phyloP scores from a whole-genome alignment of 2,329 filamentous ascomycete species.

The Pestalotiopsis sp. region DNA sequence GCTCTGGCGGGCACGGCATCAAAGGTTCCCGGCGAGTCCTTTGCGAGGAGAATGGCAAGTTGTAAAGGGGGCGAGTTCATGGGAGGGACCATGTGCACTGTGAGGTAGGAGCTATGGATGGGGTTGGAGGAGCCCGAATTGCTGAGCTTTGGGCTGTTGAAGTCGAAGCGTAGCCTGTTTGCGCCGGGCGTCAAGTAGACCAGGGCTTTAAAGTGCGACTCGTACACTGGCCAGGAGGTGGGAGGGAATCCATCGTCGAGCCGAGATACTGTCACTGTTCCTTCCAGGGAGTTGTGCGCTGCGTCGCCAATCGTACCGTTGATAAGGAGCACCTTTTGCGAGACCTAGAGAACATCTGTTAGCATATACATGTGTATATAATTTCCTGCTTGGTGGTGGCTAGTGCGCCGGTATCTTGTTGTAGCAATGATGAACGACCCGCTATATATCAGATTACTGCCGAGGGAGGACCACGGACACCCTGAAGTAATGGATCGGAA shows the following conservation, averaged over 20 bases:
- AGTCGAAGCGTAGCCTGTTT: conserved; percentile 88
- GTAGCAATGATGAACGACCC: too few species aligned
- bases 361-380: background rate
- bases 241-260: conserved; percentile 85
- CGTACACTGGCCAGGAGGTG: conserved; percentile 82
- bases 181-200: conserved; percentile 90
- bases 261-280: conserved; percentile 77
- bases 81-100: conserved; percentile 83
- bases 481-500: too few species aligned
- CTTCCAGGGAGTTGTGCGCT: conserved; percentile 70
- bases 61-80: conserved; percentile 82
- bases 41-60: conserved; percentile 83
- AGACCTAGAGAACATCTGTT: conserved; percentile 60
- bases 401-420: too few species aligned
- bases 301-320: conserved; percentile 81
- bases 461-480: too few species aligned
- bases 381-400: background rate
- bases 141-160: conserved; percentile 79
- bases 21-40: conserved; percentile 84
- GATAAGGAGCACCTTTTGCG: conserved; percentile 86
- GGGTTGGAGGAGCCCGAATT: conserved; percentile 68
- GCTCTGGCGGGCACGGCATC: conserved; percentile 78
- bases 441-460: too few species aligned
- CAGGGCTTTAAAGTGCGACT: conserved; percentile 89
- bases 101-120: conserved; percentile 78